phyloP scores from a whole-genome alignment of 2,329 filamentous ascomycete genomes.

The Phialophora verrucosa region DNA sequence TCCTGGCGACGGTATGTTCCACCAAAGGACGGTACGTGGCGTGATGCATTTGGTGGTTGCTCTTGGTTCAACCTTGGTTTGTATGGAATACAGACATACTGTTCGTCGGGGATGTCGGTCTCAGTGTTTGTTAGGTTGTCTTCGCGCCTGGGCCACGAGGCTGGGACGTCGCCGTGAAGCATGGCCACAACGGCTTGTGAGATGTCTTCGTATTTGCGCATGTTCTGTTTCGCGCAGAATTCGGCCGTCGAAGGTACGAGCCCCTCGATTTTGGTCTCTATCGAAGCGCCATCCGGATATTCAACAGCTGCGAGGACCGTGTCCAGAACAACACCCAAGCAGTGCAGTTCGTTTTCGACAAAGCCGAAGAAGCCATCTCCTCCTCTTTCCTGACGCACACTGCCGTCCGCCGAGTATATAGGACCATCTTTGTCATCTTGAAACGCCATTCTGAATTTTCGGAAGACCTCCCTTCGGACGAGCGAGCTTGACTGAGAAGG shows the following conservation, averaged over 20 bases:
- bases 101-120: not conserved
- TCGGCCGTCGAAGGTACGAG: not conserved
- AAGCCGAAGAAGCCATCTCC: constrained; percentile 8
- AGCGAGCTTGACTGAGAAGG: constrained; percentile 15
- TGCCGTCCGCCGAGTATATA: constrained; percentile 12
- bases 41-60: constrained; percentile 9
- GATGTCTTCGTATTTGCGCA: constrained; percentile 9
- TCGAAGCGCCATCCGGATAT: not conserved
- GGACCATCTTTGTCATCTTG: constrained; percentile 11
- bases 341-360: constrained; percentile 7
- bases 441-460: not conserved
- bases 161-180: constrained; percentile 15
- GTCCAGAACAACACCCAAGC: constrained; percentile 18
- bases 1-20: constrained; percentile 4
- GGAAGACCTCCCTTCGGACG: constrained; percentile 14
- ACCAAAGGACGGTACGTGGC: constrained; percentile 9
- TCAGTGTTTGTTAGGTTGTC: not conserved
- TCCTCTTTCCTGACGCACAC: not conserved
- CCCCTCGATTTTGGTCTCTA: not conserved
- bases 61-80: constrained; percentile 5
- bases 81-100: constrained; percentile 17
- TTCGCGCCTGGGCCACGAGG: constrained; percentile 14
- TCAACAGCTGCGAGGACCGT: not conserved
- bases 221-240: constrained; percentile 10
- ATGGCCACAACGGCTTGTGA: constrained; percentile 15